Percentiles rank a stretch among this genome's conserved stretches.
These are phyloP conservation scores for Carex sylvatica DNA, from an alignment of 202 grass and related monocot genomes.

Conservation along the genomic window DNA sequence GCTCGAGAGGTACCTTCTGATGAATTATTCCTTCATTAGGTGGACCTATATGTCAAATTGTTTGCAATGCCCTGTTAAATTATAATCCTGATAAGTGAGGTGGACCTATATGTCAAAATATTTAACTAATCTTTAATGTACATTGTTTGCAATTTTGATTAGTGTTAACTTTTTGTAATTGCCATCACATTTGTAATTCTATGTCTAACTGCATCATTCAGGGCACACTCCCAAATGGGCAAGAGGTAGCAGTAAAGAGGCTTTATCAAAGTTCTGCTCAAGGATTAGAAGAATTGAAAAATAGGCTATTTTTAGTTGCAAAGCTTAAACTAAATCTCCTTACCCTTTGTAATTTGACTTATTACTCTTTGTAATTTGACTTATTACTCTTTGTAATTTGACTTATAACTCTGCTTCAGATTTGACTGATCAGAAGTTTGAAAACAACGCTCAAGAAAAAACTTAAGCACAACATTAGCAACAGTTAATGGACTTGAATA, in stretches of 20 bases:
- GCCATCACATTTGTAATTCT: background rate
- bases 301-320: conserved; percentile 62
- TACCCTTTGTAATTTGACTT: background rate
- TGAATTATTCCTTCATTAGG: background rate
- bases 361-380: no score
- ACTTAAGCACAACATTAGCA: no score
- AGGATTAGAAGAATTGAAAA: conserved; percentile 56
- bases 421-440: background rate
- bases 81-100: background rate
- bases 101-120: background rate
- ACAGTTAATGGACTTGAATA: background rate
- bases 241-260: conserved; percentile 70
- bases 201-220: conserved; percentile 7
- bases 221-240: conserved; percentile 52
- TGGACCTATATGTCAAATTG: background rate
- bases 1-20: conserved; percentile 64
- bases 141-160: background rate
- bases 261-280: conserved; percentile 55
- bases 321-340: conserved; percentile 39
- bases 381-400: background rate
- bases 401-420: background rate
- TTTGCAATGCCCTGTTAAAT: background rate
- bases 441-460: background rate
- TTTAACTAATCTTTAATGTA: background rate
- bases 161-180: background rate